Evolutionary conservation across 2,329 filamentous ascomycete genomes (phyloP), one percentile per base, ranked within the genome.

Genomic region (Aspergillus flavus): DNA sequence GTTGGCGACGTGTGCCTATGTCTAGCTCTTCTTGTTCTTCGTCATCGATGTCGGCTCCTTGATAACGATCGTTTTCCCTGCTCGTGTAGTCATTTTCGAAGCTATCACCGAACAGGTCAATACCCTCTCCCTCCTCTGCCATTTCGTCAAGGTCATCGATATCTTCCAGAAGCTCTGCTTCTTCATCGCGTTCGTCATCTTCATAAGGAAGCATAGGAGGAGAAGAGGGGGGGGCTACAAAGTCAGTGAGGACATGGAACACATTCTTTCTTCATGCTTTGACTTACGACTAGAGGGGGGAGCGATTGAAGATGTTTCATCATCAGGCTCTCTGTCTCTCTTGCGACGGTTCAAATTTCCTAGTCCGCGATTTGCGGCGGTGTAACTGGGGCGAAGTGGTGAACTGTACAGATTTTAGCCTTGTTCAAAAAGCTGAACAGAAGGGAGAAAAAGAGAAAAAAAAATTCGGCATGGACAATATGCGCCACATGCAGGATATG

Each of bases 291-390:
- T 89, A 39, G 87, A 89, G 28, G 87, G 87, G 68, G 87, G 86
- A 67, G 83, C 82, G 58, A 82, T 84, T 19, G 86, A 87, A 32
- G 86, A 87, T 48, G 82, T 81, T 59, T 87, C 86, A 72, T 88
- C 85, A 69, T 90, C 88, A 63, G 85, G 84, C 71, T 90, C 89
- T 79, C 89, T 84, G 41, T 84, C 83, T 71, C 89, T 85, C 78
- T 91, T 91, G 64, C 87, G 83, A 65, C 84, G 80, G 68, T 80
- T 84, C 66, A 81, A 71, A 59, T 80, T 80, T 21, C 80, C 79
- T 61, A 85, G 77, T 59, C 92, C 92, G 70, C 92, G 88, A 80
- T 96, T 97, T 72, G 89, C 93, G 68, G 93, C 94, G 64, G 90
- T 88, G 84, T 91, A 90, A 80, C 89, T 93, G 71, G 89, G 85